Evolutionary conservation across 2,329 filamentous ascomycete species (phyloP).

Genomic region (Alternaria infectoria): DNA sequence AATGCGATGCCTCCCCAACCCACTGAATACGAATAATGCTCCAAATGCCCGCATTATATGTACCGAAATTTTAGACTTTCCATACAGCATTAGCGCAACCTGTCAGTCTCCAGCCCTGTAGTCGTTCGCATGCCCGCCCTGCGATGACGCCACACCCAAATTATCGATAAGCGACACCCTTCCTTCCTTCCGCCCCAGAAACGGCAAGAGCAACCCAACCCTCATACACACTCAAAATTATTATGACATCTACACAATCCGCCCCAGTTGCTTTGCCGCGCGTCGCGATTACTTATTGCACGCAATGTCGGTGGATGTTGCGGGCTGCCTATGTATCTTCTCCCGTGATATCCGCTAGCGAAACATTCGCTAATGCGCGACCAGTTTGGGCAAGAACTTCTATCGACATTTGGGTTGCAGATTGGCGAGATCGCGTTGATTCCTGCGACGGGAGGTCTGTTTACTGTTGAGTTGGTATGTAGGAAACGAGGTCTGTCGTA

Average conservation of each 20-base stretch:
- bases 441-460: conserved; percentile 83
- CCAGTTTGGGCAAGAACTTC: conserved; percentile 91
- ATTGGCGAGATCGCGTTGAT: conserved; percentile 89
- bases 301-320: conserved; percentile 92
- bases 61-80: background rate
- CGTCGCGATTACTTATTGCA: conserved; percentile 89
- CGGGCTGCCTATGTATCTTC: conserved; percentile 77
- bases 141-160: conserved; percentile 4
- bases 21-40: too few relatives aligned
- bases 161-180: conserved; percentile 16
- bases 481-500: background rate
- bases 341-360: background rate
- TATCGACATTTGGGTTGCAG: conserved; percentile 85
- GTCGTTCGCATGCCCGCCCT: background rate
- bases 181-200: background rate
- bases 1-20: background rate
- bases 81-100: background rate
- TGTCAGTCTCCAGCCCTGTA: background rate
- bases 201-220: background rate
- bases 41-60: background rate
- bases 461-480: conserved; percentile 70
- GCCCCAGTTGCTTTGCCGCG: conserved; percentile 63
- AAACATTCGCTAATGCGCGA: background rate
- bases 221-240: background rate
- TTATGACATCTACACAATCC: conserved; percentile 33